A percentile compares a stretch with the other conserved stretches of the same genome.
These are phyloP conservation scores for Pulveroboletus frians DNA, from an alignment of 768 basidiomycete species.

Conservation along the genomic window DNA sequence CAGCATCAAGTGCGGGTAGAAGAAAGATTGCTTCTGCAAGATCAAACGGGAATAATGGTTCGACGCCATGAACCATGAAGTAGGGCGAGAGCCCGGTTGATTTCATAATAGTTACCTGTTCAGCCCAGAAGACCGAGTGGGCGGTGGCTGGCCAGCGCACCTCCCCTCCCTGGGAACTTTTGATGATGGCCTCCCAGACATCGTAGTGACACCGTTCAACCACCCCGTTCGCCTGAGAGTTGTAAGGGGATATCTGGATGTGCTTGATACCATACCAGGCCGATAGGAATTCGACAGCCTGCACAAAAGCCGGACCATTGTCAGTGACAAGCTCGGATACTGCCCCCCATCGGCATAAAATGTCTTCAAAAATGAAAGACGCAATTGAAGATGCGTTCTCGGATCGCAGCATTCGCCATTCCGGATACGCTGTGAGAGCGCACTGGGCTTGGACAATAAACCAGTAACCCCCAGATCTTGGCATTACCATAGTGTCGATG, in stretches of 20 bases:
- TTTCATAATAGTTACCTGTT: no score
- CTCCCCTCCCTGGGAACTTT: background rate
- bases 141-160: background rate
- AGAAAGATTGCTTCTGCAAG: conserved; percentile 24
- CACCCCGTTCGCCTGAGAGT: background rate
- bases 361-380: no score
- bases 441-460: no score
- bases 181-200: background rate
- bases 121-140: no score
- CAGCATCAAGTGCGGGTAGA: background rate
- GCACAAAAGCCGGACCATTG: background rate
- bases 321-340: no score
- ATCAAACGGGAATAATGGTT: conserved; percentile 29
- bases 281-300: background rate
- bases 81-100: background rate
- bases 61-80: conserved; percentile 16
- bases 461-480: no score
- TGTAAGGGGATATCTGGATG: background rate
- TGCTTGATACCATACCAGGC: background rate
- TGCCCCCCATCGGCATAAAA: no score
- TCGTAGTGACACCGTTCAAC: background rate
- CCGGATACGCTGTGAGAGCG: no score
- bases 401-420: no score
- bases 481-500: no score
- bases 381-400: no score